These are phyloP conservation scores for Aspergillus sp. DNA, from an alignment of 2,329 filamentous ascomycete species.

Conservation along the genomic window DNA sequence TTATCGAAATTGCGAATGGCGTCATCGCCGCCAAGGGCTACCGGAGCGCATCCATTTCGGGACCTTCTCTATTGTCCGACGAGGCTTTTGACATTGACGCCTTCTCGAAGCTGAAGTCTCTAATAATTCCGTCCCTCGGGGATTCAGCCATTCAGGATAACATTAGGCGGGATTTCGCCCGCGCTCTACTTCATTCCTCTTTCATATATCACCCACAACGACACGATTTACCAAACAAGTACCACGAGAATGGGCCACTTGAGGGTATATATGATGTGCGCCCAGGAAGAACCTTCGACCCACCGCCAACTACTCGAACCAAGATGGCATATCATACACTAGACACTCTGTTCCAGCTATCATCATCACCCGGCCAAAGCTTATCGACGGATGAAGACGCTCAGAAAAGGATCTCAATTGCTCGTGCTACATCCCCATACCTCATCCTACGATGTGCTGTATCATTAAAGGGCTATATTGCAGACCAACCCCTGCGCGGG, in stretches of 20 bases:
- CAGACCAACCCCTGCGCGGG: conserved; percentile 86
- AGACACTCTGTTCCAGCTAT: conserved; percentile 72
- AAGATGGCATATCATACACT: conserved; percentile 79
- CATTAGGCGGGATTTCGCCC: conserved; percentile 68
- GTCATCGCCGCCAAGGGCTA: conserved; percentile 66
- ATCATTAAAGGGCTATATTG: conserved; percentile 79
- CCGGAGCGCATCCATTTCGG: conserved; percentile 43
- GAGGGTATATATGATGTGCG: conserved; percentile 63
- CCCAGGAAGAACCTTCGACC: conserved; percentile 70
- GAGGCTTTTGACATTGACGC: conserved; percentile 78
- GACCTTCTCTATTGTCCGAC: conserved; percentile 59
- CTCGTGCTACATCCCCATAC: conserved; percentile 74
- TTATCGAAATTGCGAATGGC: conserved; percentile 66
- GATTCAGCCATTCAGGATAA: conserved; percentile 63
- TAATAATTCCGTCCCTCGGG: conserved; percentile 75
- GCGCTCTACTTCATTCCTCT: conserved; percentile 77
- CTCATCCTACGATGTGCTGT: conserved; percentile 79
- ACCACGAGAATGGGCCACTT: conserved; percentile 54
- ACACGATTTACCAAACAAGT: conserved; percentile 54
- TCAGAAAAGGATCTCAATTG: conserved; percentile 59
- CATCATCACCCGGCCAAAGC: conserved; percentile 50
- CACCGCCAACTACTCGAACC: conserved; percentile 63
- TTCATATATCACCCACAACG: conserved; percentile 72
- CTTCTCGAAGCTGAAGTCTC: conserved; percentile 63
- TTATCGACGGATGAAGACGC: conserved; percentile 16